phyloP scores from a whole-genome alignment of 108 stramenopile species.

The Cyclotella sp. region DNA sequence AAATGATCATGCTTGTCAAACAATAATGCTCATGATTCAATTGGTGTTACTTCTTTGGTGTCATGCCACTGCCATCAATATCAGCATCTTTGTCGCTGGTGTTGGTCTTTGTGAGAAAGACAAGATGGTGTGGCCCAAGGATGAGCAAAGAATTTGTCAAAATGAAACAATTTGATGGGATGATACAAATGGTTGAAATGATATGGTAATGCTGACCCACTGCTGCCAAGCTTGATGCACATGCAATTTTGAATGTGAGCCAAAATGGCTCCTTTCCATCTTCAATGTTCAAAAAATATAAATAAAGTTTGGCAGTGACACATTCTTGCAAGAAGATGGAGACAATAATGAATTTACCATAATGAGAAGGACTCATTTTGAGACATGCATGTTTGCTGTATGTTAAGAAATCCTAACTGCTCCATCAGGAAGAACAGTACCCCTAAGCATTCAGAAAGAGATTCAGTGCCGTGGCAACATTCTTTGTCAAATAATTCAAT shows the following conservation, averaged over 20 bases:
- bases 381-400: conserved; percentile 52
- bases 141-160: conserved; percentile 67
- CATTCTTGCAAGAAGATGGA: background rate
- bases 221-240: conserved; percentile 80
- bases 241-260: conserved; percentile 76
- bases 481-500: conserved; percentile 79
- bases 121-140: conserved; percentile 81
- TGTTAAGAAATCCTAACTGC: conserved; percentile 90
- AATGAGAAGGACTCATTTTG: conserved; percentile 70
- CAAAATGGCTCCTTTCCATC: conserved; percentile 81
- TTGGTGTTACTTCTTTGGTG: conserved; percentile 30
- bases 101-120: conserved; percentile 76
- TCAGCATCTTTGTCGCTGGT: conserved; percentile 57
- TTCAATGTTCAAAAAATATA: background rate
- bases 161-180: conserved; percentile 52
- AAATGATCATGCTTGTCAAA: conserved; percentile 51
- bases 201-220: conserved; percentile 65
- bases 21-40: conserved; percentile 26
- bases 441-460: conserved; percentile 69
- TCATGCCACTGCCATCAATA: conserved; percentile 44
- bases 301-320: background rate
- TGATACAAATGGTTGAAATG: conserved; percentile 76
- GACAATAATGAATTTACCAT: conserved; percentile 40
- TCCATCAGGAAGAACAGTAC: conserved; percentile 91
- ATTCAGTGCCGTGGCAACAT: conserved; percentile 34